Conservation (phyloP, 139 green algal genomes). For the Gonium pectorale region DNA sequence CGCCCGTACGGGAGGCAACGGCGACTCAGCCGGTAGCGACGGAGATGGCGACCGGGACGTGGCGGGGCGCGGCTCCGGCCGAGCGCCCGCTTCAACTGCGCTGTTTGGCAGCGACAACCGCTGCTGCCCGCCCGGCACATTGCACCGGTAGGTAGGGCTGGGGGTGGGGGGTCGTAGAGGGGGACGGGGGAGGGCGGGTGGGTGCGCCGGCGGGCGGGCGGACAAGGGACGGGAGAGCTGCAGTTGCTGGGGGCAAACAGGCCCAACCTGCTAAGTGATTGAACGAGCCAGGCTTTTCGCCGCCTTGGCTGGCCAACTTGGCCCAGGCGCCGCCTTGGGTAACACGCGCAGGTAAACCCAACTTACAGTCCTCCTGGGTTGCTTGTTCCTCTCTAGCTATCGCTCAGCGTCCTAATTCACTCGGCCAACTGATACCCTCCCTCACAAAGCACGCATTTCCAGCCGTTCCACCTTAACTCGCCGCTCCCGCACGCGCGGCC, state of each 20-base stretch:
- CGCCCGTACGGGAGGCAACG: background rate
- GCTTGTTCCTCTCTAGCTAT: background rate
- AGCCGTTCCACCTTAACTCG: background rate
- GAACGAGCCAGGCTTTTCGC: too few species aligned
- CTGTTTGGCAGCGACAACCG: constrained; percentile 72
- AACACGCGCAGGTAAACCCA: too few species aligned
- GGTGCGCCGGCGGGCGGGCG: background rate
- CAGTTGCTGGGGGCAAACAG: background rate
- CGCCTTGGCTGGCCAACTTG: too few species aligned
- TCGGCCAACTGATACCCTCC: too few species aligned
- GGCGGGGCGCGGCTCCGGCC: background rate
- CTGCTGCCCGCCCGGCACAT: constrained; percentile 73
- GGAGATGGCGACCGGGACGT: background rate
- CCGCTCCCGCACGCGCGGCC: background rate
- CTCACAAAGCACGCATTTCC: too few species aligned
- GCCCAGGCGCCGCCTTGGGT: too few species aligned
- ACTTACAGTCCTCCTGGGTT: background rate
- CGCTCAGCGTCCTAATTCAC: background rate
- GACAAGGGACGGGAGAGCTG: background rate
- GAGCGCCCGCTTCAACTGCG: background rate
- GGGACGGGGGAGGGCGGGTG: background rate
- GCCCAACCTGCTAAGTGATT: background rate
- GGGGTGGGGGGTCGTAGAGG: background rate
- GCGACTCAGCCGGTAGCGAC: background rate
- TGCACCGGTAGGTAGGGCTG: constrained; percentile 76